Evolutionary conservation across 163 green algal species (phyloP).

Genomic region (Prototheca stagnorum): DNA sequence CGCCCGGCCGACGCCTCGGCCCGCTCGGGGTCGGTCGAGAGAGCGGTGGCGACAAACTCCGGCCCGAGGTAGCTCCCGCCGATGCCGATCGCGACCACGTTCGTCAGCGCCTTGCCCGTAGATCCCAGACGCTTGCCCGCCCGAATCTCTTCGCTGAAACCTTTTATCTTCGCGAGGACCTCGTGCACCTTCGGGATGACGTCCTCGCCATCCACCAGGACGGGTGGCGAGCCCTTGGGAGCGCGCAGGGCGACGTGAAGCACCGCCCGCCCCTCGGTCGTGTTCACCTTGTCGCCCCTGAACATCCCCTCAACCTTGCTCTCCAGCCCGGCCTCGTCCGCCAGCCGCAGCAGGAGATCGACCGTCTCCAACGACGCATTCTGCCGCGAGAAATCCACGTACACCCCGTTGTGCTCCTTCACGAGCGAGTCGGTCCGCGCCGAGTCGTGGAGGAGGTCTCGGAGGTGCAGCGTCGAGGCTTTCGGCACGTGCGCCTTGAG

Average conservation of each 20-base stretch:
- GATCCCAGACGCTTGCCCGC: too few species aligned
- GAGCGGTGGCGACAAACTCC: conserved; percentile 95
- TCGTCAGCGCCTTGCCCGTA: conserved; percentile 88
- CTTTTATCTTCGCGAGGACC: conserved; percentile 97
- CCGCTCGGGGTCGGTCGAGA: conserved; percentile 40
- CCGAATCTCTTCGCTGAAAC: conserved; percentile 91
- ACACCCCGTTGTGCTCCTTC: conserved; percentile 80
- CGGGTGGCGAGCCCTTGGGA: too few species aligned
- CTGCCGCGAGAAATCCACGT: conserved; percentile 84
- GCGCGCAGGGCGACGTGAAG: conserved; percentile 85
- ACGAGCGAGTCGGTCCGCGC: conserved; percentile 52
- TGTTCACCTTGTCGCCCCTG: conserved; percentile 90
- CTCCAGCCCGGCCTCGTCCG: conserved; percentile 51
- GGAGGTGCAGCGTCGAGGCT: too few species aligned
- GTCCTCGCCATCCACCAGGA: conserved; percentile 56
- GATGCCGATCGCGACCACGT: conserved; percentile 95
- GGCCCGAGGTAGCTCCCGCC: conserved; percentile 93
- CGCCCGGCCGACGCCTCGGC: conserved; percentile 5
- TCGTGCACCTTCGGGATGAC: conserved; percentile 89
- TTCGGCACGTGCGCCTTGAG: too few species aligned
- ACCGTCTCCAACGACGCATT: conserved; percentile 69
- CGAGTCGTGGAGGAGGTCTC: conserved; percentile 66
- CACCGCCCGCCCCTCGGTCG: conserved; percentile 87
- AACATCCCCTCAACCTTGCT: conserved; percentile 97
- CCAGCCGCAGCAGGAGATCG: conserved; percentile 57